These are phyloP conservation scores for Aspergillus ochraceoroseus DNA, from an alignment of 2,329 filamentous ascomycete genomes.

Conservation along the genomic window DNA sequence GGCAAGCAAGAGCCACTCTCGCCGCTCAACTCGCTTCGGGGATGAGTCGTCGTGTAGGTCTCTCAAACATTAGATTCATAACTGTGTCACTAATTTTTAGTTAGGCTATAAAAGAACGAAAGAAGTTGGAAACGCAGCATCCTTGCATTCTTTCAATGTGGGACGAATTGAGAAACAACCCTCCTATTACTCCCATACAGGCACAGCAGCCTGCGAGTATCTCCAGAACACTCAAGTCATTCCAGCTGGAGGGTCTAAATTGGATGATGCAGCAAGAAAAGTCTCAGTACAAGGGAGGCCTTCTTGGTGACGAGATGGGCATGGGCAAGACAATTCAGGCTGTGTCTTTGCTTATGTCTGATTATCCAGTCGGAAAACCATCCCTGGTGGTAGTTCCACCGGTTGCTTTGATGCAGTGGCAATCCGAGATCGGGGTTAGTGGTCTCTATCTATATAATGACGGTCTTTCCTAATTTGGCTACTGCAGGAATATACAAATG, in stretches of 20 bases:
- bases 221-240: constrained; percentile 78
- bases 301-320: constrained; percentile 97
- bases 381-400: constrained; percentile 86
- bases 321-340: constrained; percentile 98
- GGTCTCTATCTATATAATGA: neutral
- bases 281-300: constrained; percentile 76
- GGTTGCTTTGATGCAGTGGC: constrained; percentile 95
- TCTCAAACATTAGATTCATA: constrained; percentile 22
- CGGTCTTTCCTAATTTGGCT: no score
- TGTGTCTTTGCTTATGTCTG: constrained; percentile 96
- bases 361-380: constrained; percentile 77
- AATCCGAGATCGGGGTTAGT: constrained; percentile 65
- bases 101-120: constrained; percentile 52
- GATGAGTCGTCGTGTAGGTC: constrained; percentile 33
- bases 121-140: constrained; percentile 68
- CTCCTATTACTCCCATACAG: constrained; percentile 59
- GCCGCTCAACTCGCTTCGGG: constrained; percentile 5
- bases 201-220: constrained; percentile 72
- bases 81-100: constrained; percentile 26
- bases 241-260: constrained; percentile 85
- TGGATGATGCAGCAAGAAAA: constrained; percentile 94
- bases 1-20: constrained; percentile 4
- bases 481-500: constrained; percentile 65
- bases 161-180: constrained; percentile 64
- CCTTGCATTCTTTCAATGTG: constrained; percentile 81